These are phyloP conservation scores for Pleurotus djamor DNA, from an alignment of 768 basidiomycete genomes.

Conservation along the genomic window DNA sequence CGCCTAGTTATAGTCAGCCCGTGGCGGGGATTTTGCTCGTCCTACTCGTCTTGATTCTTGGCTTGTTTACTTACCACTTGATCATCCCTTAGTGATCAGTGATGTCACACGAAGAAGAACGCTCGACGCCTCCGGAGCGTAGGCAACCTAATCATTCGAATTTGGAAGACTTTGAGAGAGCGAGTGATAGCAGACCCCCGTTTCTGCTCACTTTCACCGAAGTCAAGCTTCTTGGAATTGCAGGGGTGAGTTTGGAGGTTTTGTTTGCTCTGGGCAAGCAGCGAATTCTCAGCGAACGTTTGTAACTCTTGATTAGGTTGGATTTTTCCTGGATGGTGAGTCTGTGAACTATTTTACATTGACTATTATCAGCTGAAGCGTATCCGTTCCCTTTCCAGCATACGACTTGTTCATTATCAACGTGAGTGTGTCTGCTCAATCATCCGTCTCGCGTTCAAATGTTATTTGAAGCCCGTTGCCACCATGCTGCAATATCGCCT, in stretches of 20 bases:
- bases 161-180: slow-evolving; percentile 22
- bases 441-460: not conserved
- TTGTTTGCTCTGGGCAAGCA: not conserved
- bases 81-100: too few relatives aligned
- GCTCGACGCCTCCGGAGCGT: not conserved
- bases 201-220: slow-evolving; percentile 39
- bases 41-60: not conserved
- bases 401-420: slow-evolving; percentile 76
- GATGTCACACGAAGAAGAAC: too few relatives aligned
- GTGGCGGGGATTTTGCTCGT: not conserved
- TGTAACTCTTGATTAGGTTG: slow-evolving; percentile 38
- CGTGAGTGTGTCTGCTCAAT: slow-evolving; percentile 27
- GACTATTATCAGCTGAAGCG: too few relatives aligned
- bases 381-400: slow-evolving; percentile 30
- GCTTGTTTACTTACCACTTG: too few relatives aligned
- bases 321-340: slow-evolving; percentile 72
- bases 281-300: not conserved
- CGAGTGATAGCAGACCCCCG: slow-evolving; percentile 17
- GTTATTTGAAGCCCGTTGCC: slow-evolving; percentile 47
- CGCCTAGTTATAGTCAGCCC: not conserved
- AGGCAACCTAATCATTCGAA: not conserved
- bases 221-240: slow-evolving; percentile 59
- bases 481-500: slow-evolving; percentile 69
- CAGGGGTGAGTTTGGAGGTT: slow-evolving; percentile 62
- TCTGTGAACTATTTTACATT: too few relatives aligned